Conservation (phyloP, 169 alveolate genomes). For the Miamiensis avidus region DNA sequence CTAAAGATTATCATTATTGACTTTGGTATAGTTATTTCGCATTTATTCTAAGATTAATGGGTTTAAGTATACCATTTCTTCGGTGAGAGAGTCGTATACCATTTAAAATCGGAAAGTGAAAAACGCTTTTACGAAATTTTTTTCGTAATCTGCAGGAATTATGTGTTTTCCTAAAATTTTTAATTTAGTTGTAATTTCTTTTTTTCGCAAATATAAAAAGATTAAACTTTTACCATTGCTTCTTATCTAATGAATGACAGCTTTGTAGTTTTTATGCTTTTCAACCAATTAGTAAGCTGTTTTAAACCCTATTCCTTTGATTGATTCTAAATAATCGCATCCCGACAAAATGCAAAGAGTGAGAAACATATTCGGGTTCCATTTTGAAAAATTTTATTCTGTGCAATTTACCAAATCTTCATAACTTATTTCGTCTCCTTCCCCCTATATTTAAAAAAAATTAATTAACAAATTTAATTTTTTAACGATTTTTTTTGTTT, state of each 20-base stretch:
- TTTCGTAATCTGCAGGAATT: background rate
- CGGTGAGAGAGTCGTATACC: background rate
- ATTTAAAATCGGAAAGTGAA: background rate
- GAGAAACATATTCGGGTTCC: conserved; percentile 67
- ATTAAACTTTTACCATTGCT: background rate
- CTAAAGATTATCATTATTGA: background rate
- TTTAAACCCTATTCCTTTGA: conserved; percentile 51
- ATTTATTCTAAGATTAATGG: background rate
- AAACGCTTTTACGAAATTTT: background rate
- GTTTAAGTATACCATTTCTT: background rate
- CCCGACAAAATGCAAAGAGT: conserved; percentile 79
- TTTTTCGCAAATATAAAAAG: too few species aligned
- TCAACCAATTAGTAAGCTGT: background rate
- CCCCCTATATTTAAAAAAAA: background rate
- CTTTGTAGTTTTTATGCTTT: background rate
- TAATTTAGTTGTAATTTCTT: too few species aligned
- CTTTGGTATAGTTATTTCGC: background rate
- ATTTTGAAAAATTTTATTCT: conserved; percentile 53
- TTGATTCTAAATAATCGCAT: conserved; percentile 78
- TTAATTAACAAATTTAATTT: too few species aligned
- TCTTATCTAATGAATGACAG: background rate
- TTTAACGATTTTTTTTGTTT: too few species aligned
- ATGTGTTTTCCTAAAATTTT: background rate
- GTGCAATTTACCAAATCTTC: conserved; percentile 50
- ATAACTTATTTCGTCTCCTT: conserved; percentile 70